Evolutionary conservation across 2,329 filamentous ascomycete species (phyloP), one percentile per base, ranked within the genome.

Genomic region (Xylariaceae sp.): DNA sequence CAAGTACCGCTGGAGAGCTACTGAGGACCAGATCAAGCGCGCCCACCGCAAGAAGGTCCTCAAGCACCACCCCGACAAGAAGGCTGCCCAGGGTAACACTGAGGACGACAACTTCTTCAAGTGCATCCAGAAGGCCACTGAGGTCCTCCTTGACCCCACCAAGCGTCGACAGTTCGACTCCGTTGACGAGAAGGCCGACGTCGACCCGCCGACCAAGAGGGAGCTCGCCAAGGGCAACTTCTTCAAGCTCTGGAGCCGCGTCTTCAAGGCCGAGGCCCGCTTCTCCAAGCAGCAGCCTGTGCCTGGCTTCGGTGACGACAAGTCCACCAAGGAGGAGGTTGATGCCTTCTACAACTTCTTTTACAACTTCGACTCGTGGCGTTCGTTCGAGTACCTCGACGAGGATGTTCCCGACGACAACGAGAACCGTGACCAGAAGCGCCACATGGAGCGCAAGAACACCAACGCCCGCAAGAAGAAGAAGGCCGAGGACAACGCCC

Each of bases 101-200:
- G 92, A 97, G 71, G 93, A 97, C 77, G 94, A 99, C 76, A 90
- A 89, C 75, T 99, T 99, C 83, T 99, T 99, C 88, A 99, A 99
- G 84, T 99, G 95, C 78, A 99, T 99, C 76, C 95, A 99, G 76
- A 97, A 97, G 78, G 94, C 94, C 59, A 93, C 89, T 69, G 94
- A 99, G 72, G 84, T 97, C 55, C 88, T 99, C 15, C 84, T 91
- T 57, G 94, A 99, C 79, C 94, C 94, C 55, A 82, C 87, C 74
- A 95, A 91, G 80, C 90, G 94, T 63, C 88, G 92, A 60, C 94
- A 99, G 78, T 99, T 89, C 78, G 94, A 99, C 77, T 96, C 91
- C 2, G 92, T 97, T 62, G 94, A 99, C 72, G 92, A 97, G 77
- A 87, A 85, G 68, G 94, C 94, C 64, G 90, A 99, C 60, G 88